These are phyloP conservation scores for Lodderomyces margitis DNA, from an alignment of 1,139 yeast species.

Conservation along the genomic window DNA sequence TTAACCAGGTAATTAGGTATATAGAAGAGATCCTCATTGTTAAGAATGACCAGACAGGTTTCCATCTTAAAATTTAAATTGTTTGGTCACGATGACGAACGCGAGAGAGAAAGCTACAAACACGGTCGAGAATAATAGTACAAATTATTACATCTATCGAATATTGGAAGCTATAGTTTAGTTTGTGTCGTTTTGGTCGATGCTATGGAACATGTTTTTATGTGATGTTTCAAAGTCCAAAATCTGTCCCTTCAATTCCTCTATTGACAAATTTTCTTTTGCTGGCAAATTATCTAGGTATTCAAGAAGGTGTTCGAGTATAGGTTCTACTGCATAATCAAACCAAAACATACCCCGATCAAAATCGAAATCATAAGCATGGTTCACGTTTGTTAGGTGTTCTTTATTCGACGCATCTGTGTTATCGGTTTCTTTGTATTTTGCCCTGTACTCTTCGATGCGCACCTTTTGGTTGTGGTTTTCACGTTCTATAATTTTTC, in stretches of 20 bases:
- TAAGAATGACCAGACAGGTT: too few relatives aligned
- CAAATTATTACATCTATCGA: too few relatives aligned
- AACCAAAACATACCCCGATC: constrained; percentile 21
- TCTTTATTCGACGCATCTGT: background rate
- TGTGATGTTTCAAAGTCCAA: constrained; percentile 12
- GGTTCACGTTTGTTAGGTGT: constrained; percentile 1
- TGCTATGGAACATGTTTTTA: constrained; percentile 11
- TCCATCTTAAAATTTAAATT: too few relatives aligned
- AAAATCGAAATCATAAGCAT: constrained; percentile 18
- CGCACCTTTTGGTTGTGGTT: constrained; percentile 14
- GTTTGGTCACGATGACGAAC: too few relatives aligned
- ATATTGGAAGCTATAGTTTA: too few relatives aligned
- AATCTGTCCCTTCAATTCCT: constrained; percentile 4
- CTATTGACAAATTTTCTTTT: background rate
- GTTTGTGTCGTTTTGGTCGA: too few relatives aligned
- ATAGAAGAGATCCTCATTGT: too few relatives aligned
- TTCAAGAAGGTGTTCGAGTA: constrained; percentile 4
- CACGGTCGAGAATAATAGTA: too few relatives aligned
- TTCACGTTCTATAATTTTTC: constrained; percentile 13
- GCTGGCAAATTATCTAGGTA: constrained; percentile 4
- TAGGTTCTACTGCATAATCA: constrained; percentile 19
- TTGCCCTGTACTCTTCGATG: constrained; percentile 11
- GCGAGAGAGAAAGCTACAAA: too few relatives aligned
- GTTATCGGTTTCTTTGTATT: background rate
- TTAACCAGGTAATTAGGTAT: too few relatives aligned